A percentile compares a stretch with the other conserved stretches of the same genome.
These are phyloP conservation scores for Arabidopsis hybrid DNA, from an alignment of 441 rosid genomes.

Conservation along the genomic window DNA sequence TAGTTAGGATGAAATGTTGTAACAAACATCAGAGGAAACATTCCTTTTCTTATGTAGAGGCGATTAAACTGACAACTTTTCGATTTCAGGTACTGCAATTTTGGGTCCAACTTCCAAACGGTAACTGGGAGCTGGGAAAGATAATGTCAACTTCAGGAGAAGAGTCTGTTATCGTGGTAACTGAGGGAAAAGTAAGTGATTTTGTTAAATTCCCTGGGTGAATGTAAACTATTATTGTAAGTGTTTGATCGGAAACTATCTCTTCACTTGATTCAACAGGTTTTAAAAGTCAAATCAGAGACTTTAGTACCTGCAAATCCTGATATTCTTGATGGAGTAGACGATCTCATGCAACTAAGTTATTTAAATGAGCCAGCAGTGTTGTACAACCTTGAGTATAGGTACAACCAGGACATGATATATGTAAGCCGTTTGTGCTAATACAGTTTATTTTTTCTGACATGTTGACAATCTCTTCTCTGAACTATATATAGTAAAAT, in stretches of 20 bases:
- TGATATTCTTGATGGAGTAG: constrained; percentile 98
- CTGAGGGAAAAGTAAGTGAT: constrained; percentile 81
- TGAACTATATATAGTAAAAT: constrained; percentile 15
- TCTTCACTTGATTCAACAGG: constrained; percentile 52
- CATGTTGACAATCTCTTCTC: constrained; percentile 14
- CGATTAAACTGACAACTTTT: constrained; percentile 30
- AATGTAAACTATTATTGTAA: constrained; percentile 21
- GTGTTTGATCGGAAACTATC: constrained; percentile 35
- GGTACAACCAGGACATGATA: constrained; percentile 91
- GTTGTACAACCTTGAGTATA: constrained; percentile 84
- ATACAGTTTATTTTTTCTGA: constrained; percentile 8
- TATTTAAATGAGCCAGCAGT: constrained; percentile 97
- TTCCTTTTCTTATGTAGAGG: constrained; percentile 47
- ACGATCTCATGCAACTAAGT: constrained; percentile 99
- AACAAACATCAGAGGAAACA: background rate
- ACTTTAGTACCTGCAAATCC: constrained; percentile 90
- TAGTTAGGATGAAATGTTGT: background rate
- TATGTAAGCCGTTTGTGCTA: constrained; percentile 69
- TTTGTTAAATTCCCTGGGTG: constrained; percentile 29
- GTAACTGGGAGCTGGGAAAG: constrained; percentile 91
- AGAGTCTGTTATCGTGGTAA: constrained; percentile 72
- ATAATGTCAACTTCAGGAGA: constrained; percentile 70
- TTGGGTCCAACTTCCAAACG: constrained; percentile 86
- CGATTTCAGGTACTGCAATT: constrained; percentile 76
- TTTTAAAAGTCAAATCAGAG: constrained; percentile 74